phyloP scores from a whole-genome alignment of 108 stramenopile species.

The Parietichytrium sp. region DNA sequence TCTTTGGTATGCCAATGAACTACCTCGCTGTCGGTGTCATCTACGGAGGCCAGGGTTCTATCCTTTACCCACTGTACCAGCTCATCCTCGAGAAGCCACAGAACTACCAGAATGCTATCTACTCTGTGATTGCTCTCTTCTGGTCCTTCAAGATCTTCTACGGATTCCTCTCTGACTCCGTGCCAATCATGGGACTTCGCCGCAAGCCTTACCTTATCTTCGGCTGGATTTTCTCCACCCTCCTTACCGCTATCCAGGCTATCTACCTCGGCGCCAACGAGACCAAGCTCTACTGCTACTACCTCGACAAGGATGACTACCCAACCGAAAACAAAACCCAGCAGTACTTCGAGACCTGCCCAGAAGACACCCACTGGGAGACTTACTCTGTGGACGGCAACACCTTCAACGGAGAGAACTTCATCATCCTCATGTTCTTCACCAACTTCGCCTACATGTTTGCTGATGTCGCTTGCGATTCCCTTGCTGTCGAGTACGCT shows the following conservation, averaged over 20 bases:
- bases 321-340: too few relatives aligned
- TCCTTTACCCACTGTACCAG: too few relatives aligned
- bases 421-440: background rate
- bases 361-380: too few relatives aligned
- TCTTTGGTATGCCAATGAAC: too few relatives aligned
- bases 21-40: too few relatives aligned
- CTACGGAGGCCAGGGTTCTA: too few relatives aligned
- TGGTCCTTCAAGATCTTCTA: constrained; percentile 63
- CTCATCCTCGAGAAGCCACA: too few relatives aligned
- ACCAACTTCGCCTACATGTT: background rate
- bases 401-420: too few relatives aligned
- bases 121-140: constrained; percentile 49
- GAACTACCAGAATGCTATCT: too few relatives aligned
- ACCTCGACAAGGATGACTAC: background rate
- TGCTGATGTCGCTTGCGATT: constrained; percentile 33
- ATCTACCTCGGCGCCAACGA: too few relatives aligned
- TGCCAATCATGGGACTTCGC: constrained; percentile 64
- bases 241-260: constrained; percentile 45
- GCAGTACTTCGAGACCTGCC: too few relatives aligned
- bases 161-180: constrained; percentile 64
- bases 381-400: too few relatives aligned
- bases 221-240: constrained; percentile 59
- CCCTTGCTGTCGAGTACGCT: constrained; percentile 3
- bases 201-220: constrained; percentile 66
- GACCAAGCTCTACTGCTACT: background rate